Percentiles rank a stretch among this genome's conserved stretches.
Evolutionary conservation across 2,329 filamentous ascomycete species (phyloP).

Genomic region (Fusarium bulbicola): DNA sequence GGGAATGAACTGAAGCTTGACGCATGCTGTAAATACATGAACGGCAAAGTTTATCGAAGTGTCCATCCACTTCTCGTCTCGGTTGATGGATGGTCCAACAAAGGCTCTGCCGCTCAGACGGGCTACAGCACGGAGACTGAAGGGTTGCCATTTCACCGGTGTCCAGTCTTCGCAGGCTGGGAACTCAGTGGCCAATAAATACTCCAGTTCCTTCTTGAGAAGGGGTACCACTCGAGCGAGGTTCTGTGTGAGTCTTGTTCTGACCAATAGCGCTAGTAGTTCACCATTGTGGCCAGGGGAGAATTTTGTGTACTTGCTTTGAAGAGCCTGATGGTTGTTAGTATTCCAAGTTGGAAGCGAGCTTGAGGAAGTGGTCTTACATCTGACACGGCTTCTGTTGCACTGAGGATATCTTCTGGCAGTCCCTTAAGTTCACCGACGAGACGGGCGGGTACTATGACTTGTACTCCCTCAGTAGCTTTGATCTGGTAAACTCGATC

Average conservation of each 20-base stretch:
- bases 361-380: conserved; percentile 39
- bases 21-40: conserved; percentile 57
- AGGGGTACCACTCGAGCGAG: conserved; percentile 56
- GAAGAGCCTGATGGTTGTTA: conserved; percentile 52
- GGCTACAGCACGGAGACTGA: conserved; percentile 61
- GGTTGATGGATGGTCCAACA: conserved; percentile 60
- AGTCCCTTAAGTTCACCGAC: conserved; percentile 58
- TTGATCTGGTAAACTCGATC: conserved; percentile 61
- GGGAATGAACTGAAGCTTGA: conserved; percentile 62
- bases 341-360: not conserved
- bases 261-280: conserved; percentile 54
- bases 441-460: conserved; percentile 56
- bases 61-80: conserved; percentile 63
- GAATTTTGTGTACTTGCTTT: conserved; percentile 62
- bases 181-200: conserved; percentile 57
- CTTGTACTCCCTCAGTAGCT: conserved; percentile 60
- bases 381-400: conserved; percentile 59
- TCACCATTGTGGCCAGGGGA: conserved; percentile 57
- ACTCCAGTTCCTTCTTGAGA: conserved; percentile 58
- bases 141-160: conserved; percentile 60
- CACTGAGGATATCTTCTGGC: conserved; percentile 59
- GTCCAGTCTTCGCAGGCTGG: conserved; percentile 64
- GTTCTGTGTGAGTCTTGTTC: conserved; percentile 59
- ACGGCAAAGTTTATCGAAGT: conserved; percentile 61
- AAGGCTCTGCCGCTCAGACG: conserved; percentile 64